Base-by-base conservation (phyloP, 805 yeast species). In the Monosporozyma solicola region DNA sequence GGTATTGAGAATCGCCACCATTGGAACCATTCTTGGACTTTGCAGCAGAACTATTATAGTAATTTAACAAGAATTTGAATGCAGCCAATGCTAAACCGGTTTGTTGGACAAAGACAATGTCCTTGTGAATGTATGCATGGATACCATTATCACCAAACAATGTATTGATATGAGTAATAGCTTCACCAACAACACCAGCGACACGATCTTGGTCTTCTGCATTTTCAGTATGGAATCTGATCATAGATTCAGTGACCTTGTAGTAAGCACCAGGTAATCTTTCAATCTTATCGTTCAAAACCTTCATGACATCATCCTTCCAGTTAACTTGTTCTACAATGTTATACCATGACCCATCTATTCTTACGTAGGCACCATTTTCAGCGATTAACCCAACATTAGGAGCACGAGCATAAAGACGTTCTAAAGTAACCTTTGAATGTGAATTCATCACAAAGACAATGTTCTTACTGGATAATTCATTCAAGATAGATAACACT, bases 331-430 rank as follows among this genome's bases (percentile, higher is more conserved):
- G 80, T 53, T 80, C 79, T 32, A 81, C 80, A 24, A 85, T 73
- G 1, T 85, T 75, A 48, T 78, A 69, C 95, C 95, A 88, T 11
- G 73, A 68, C 58, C 65, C 61, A 22, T 79, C 76, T 20, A 80
- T 61, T 64, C 79, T 83, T 35, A 92, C 75, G 61, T 79, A 88
- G 0, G 89, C 95, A 39, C 98, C 98, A 63, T 85, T 84, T 67
- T 91, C 98, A 1, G 97, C 95, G 57, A 92, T 82, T 51, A 92
- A 72, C 0, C 97, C 97, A 32, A 91, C 62, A 43, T 80, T 80
- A 1, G 85, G 80, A 3, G 82, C 76, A 58, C 88, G 77, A 20
- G 84, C 75, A 70, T 84, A 90, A 51, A 81, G 70, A 52, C 87
- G 74, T 55, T 85, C 87, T 62, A 91, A 70, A 44, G 83, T 87